Percentiles rank a stretch among this genome's conserved stretches.
Evolutionary conservation across 139 green algal species (phyloP).

Genomic region (Edaphochlamys debaryana): DNA sequence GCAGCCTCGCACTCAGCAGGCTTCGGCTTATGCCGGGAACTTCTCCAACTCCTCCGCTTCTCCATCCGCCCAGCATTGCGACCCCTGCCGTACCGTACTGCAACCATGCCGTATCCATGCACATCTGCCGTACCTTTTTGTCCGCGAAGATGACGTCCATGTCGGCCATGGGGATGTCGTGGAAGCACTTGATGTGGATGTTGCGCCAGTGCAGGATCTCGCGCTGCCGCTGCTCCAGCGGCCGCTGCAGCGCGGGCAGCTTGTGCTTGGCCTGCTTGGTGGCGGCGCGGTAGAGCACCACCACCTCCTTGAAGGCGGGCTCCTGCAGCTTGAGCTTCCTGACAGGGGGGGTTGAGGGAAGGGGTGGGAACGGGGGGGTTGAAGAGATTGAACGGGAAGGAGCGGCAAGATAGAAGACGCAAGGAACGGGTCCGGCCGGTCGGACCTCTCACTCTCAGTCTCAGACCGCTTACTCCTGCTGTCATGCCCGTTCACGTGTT

Average conservation of each 20-base stretch:
- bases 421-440: too few species aligned
- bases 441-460: too few species aligned
- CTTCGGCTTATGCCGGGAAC: too few species aligned
- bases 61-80: too few species aligned
- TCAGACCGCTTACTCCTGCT: too few species aligned
- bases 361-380: not conserved
- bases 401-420: not conserved
- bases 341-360: not conserved
- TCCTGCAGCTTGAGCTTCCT: conserved; percentile 71
- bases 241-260: conserved; percentile 28
- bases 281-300: conserved; percentile 75
- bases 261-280: not conserved
- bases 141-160: conserved; percentile 85
- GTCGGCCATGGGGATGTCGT: conserved; percentile 83
- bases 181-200: conserved; percentile 83
- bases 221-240: conserved; percentile 20
- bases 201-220: conserved; percentile 61
- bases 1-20: too few species aligned
- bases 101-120: too few species aligned
- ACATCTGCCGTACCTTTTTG: conserved; percentile 25
- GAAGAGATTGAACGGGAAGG: not conserved
- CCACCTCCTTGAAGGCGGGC: conserved; percentile 76
- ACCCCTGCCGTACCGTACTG: not conserved
- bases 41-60: too few species aligned
- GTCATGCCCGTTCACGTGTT: too few species aligned